Conservation (phyloP, 305 asterid genomes). For the Solanum hybrid region DNA sequence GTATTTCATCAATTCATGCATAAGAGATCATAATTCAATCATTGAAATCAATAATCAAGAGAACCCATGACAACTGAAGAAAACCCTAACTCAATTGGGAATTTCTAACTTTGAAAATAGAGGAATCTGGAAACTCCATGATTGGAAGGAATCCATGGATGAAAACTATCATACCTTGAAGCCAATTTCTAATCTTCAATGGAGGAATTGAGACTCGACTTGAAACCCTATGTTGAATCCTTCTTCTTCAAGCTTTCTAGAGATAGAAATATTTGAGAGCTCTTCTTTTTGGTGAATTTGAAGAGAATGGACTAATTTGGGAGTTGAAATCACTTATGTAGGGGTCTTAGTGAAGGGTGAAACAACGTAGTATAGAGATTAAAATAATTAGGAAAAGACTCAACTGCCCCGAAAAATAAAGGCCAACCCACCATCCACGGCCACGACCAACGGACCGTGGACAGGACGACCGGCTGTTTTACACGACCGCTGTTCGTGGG, state of each 20-base stretch:
- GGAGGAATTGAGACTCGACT: background rate
- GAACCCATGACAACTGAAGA: background rate
- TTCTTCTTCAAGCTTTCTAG: background rate
- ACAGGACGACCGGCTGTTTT: background rate
- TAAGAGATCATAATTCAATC: background rate
- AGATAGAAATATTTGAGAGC: background rate
- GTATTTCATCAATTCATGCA: background rate
- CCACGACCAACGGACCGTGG: background rate
- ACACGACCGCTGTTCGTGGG: background rate
- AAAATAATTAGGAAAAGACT: no score
- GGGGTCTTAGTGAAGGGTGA: background rate
- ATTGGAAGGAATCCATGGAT: background rate
- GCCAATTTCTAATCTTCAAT: background rate
- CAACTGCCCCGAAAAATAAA: background rate
- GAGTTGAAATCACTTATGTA: background rate
- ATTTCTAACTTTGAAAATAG: background rate
- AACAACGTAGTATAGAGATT: background rate
- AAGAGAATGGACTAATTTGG: background rate
- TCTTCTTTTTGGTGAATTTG: background rate
- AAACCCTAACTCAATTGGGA: background rate
- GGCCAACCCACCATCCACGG: background rate
- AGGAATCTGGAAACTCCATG: background rate
- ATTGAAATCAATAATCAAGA: background rate
- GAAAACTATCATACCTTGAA: background rate
- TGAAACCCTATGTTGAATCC: background rate